A percentile compares a stretch with the other conserved stretches of the same genome.
Evolutionary conservation across 2,329 filamentous ascomycete genomes (phyloP).

Genomic region (Alternaria viburni): DNA sequence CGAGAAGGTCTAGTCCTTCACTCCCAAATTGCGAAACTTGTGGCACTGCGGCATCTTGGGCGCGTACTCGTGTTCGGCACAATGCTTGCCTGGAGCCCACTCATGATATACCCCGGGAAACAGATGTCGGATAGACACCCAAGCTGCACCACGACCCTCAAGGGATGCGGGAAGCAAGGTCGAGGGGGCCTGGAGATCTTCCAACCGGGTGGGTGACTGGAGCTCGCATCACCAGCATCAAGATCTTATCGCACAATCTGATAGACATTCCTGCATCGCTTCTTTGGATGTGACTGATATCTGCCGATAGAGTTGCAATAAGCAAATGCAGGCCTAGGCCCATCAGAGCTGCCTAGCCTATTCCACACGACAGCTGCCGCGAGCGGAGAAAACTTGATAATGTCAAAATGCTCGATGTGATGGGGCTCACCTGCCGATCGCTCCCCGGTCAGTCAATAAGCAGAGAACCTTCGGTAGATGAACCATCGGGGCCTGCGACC

Average conservation of each 20-base stretch:
- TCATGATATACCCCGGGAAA: slow-evolving; percentile 1
- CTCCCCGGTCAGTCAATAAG: slow-evolving; percentile 22
- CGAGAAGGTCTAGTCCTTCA: slow-evolving; percentile 16
- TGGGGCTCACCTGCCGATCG: slow-evolving; percentile 33
- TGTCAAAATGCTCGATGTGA: slow-evolving; percentile 26
- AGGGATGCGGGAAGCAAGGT: slow-evolving; percentile 49
- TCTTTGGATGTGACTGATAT: neutral
- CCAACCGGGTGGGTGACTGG: slow-evolving; percentile 26
- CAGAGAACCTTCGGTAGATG: slow-evolving; percentile 4
- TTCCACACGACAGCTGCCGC: slow-evolving; percentile 15
- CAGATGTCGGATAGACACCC: slow-evolving; percentile 25
- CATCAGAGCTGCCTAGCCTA: slow-evolving; percentile 12
- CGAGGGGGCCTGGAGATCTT: slow-evolving; percentile 47
- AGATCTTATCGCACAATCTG: slow-evolving; percentile 9
- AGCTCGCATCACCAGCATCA: slow-evolving; percentile 10
- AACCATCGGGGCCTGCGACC: neutral
- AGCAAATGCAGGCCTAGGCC: slow-evolving; percentile 10
- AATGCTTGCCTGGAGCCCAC: slow-evolving; percentile 11
- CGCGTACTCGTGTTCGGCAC: slow-evolving; percentile 24
- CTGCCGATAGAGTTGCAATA: slow-evolving; percentile 2
- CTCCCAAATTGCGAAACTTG: slow-evolving; percentile 25
- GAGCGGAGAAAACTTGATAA: slow-evolving; percentile 19
- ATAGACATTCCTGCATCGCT: slow-evolving; percentile 1
- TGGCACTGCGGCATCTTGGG: slow-evolving; percentile 26
- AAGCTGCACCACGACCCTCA: slow-evolving; percentile 38